Percentiles rank a stretch among this genome's conserved stretches.
phyloP scores from a whole-genome alignment of 2,329 filamentous ascomycete genomes.

The Penicillium sp. region DNA sequence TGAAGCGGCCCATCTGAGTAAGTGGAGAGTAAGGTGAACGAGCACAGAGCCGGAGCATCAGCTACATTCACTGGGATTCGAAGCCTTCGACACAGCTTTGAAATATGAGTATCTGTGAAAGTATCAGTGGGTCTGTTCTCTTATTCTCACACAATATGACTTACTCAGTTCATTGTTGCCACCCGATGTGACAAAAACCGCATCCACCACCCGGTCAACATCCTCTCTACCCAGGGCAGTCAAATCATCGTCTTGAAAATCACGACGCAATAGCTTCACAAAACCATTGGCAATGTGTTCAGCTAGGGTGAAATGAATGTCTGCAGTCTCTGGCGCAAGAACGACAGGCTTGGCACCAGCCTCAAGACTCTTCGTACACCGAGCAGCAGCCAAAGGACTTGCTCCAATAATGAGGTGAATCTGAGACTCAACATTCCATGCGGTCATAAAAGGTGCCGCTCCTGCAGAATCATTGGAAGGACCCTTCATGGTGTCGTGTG shows the following conservation, averaged over 20 bases:
- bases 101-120: slow-evolving; percentile 64
- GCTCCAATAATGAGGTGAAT: slow-evolving; percentile 83
- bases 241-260: slow-evolving; percentile 71
- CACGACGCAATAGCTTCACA: slow-evolving; percentile 43
- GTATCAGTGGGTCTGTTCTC: neutral
- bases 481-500: slow-evolving; percentile 33
- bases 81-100: slow-evolving; percentile 70
- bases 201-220: slow-evolving; percentile 77
- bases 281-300: slow-evolving; percentile 45
- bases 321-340: slow-evolving; percentile 66
- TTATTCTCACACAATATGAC: slow-evolving; percentile 19
- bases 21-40: slow-evolving; percentile 85
- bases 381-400: slow-evolving; percentile 80
- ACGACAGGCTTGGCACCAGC: slow-evolving; percentile 80
- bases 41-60: slow-evolving; percentile 82
- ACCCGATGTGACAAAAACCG: slow-evolving; percentile 79
- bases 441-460: slow-evolving; percentile 38
- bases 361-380: slow-evolving; percentile 76
- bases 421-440: slow-evolving; percentile 42
- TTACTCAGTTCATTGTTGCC: slow-evolving; percentile 52
- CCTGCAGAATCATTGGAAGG: slow-evolving; percentile 22
- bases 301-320: slow-evolving; percentile 59
- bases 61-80: slow-evolving; percentile 92
- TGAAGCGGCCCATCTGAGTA: slow-evolving; percentile 89
- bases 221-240: slow-evolving; percentile 76